phyloP scores from a whole-genome alignment of 2,329 filamentous ascomycete genomes.

The Hysterium pulicare region DNA sequence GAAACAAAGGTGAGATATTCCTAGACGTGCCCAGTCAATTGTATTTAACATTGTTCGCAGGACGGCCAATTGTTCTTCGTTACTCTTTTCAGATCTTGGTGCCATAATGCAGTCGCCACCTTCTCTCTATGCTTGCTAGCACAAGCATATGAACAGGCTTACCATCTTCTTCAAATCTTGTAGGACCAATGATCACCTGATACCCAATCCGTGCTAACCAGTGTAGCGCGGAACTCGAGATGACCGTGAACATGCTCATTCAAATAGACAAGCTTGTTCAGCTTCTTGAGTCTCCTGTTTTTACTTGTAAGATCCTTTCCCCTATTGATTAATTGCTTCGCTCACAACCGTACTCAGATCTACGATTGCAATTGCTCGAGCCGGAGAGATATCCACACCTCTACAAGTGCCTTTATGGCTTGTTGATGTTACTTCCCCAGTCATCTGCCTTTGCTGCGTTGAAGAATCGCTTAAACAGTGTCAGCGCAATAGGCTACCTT shows the following conservation, averaged over 20 bases:
- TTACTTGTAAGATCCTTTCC: constrained; percentile 68
- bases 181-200: constrained; percentile 43
- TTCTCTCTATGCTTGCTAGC: constrained; percentile 94
- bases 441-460: constrained; percentile 94
- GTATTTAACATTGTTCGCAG: constrained; percentile 40
- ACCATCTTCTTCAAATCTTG: constrained; percentile 94
- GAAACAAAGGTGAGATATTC: constrained; percentile 67
- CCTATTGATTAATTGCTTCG: background rate
- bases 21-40: background rate
- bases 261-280: constrained; percentile 99
- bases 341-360: constrained; percentile 55
- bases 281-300: constrained; percentile 92
- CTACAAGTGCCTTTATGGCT: constrained; percentile 95
- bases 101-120: constrained; percentile 95
- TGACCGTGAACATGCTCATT: constrained; percentile 98
- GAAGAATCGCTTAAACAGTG: constrained; percentile 94
- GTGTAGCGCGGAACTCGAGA: constrained; percentile 86
- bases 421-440: constrained; percentile 97
- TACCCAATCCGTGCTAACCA: constrained; percentile 19
- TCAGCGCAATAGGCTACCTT: constrained; percentile 93
- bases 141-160: constrained; percentile 97
- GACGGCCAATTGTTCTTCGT: constrained; percentile 97
- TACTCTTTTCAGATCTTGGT: constrained; percentile 92
- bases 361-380: constrained; percentile 90
- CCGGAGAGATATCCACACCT: constrained; percentile 92